Evolutionary conservation across 2,329 filamentous ascomycete species (phyloP).

Genomic region (Cladophialophora immunda): DNA sequence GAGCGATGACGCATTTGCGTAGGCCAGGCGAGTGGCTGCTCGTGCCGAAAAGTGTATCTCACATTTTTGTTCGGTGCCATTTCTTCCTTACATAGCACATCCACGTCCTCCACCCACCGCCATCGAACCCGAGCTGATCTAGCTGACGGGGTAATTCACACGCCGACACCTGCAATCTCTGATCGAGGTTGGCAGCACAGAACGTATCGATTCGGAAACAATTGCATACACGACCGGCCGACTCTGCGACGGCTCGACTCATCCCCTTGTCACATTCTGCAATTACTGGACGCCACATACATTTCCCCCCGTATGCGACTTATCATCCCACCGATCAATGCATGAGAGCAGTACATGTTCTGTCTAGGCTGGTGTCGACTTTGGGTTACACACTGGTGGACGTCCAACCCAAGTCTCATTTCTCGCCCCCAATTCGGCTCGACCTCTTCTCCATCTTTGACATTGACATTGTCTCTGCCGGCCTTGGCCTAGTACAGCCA

Average conservation of each 20-base stretch:
- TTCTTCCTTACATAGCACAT: background rate
- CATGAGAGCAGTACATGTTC: constrained; percentile 14
- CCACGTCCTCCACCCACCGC: background rate
- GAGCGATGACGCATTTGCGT: constrained; percentile 6
- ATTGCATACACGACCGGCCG: constrained; percentile 15
- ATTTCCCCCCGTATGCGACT: constrained; percentile 16
- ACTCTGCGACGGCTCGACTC: constrained; percentile 17
- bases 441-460: constrained; percentile 1
- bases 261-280: constrained; percentile 16
- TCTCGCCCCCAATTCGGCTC: constrained; percentile 4
- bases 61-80: background rate
- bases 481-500: constrained; percentile 49
- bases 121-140: background rate
- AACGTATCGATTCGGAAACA: constrained; percentile 16
- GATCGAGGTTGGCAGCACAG: constrained; percentile 29
- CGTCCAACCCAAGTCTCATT: constrained; percentile 16
- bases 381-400: constrained; percentile 28
- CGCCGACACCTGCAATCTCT: constrained; percentile 30
- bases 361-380: constrained; percentile 12
- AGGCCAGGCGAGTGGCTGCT: no score
- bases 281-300: constrained; percentile 14
- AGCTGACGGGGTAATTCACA: background rate
- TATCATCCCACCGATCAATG: constrained; percentile 18
- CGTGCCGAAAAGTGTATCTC: background rate
- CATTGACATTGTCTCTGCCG: background rate